phyloP scores from a whole-genome alignment of 2,329 filamentous ascomycete genomes.

The Talaromyces sp. region DNA sequence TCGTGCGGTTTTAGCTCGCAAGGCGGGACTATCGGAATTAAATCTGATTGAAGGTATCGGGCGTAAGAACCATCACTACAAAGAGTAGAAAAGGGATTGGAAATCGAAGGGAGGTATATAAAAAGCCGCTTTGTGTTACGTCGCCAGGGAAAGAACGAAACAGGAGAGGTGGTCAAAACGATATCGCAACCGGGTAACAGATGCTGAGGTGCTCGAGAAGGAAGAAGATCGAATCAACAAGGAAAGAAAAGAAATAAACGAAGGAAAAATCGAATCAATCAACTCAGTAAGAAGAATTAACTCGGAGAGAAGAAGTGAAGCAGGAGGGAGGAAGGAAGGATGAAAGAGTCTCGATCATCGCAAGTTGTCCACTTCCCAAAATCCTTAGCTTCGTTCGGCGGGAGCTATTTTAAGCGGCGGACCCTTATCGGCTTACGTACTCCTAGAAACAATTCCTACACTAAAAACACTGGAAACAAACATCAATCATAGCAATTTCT shows the following conservation, averaged over 20 bases:
- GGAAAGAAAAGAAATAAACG: conserved; percentile 2
- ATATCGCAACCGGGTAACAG: neutral
- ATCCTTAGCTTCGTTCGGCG: conserved; percentile 2
- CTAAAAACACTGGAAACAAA: neutral
- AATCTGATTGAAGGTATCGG: neutral
- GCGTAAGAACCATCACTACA: neutral
- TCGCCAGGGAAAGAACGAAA: neutral
- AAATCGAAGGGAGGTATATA: neutral
- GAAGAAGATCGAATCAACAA: conserved; percentile 13
- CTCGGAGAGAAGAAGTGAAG: neutral
- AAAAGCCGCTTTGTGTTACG: neutral
- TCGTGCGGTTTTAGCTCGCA: neutral
- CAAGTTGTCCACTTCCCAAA: conserved; percentile 17
- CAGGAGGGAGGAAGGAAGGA: neutral
- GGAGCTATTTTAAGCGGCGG: conserved; percentile 15
- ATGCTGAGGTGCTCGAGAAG: conserved; percentile 5
- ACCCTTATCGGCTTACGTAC: neutral
- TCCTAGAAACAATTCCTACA: neutral
- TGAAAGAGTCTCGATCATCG: neutral
- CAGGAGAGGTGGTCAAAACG: conserved; percentile 6
- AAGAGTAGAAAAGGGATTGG: neutral
- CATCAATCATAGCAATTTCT: neutral
- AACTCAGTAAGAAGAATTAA: conserved; percentile 16
- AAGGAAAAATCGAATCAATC: conserved; percentile 14
- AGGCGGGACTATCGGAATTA: neutral